Evolutionary conservation across 2,329 filamentous ascomycete species (phyloP), one percentile per base, ranked within the genome.

Genomic region (Beauveria sp.): DNA sequence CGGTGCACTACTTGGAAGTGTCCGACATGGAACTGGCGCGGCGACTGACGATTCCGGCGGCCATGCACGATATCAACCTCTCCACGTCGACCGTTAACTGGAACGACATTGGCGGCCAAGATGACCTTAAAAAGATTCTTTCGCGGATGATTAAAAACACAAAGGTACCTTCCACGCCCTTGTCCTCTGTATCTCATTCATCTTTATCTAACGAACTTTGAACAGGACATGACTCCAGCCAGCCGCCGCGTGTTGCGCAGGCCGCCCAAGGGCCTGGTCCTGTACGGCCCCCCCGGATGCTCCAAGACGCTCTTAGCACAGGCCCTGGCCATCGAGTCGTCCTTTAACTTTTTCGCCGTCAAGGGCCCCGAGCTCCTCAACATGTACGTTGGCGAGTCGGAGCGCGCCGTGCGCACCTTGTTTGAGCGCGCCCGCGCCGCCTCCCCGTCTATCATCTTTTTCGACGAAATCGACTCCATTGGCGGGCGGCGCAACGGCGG

Each of bases 331-430:
- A 96, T 91, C 7, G 92, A 96, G 72, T 91, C 90, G 34, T 89
- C 89, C 4, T 87, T 96, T 74, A 97, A 97, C 72, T 97, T 97
- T 79, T 87, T 97, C 70, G 89, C 92, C 9, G 90, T 97, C 66
- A 96, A 97, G 75, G 93, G 92, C 28, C 91, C 91, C 41, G 93
- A 97, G 74, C 83, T 97, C 14, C 86, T 96, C 63, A 96, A 92
- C 75, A 96, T 96, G 90, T 97, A 97, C 73, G 92, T 97, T 20
- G 93, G 93, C 63, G 93, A 97, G 73, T 93, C 92, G 2, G 93
- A 97, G 75, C 85, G 91, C 12, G 87, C 89, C 8, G 83, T 97
- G 47, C 86, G 93, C 43, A 89, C 91, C 60, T 84, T 97, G 1
- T 97, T 97, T 71, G 83, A 87, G 58, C 90, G 92, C 67, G 93